Conservation (phyloP, 345 rosid genomes). For the Melastoma malabathricum region DNA sequence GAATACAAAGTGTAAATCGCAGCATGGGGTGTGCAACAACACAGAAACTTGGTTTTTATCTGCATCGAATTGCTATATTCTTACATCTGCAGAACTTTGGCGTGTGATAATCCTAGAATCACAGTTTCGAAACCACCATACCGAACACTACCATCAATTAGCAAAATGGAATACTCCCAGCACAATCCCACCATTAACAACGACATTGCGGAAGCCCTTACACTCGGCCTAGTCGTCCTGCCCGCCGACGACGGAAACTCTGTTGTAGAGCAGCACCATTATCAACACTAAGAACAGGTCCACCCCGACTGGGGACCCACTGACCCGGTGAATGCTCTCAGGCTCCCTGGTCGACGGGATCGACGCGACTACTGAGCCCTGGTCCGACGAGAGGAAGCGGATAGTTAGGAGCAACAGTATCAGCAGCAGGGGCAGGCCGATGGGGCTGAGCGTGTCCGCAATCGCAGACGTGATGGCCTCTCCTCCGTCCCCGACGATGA, state of each 20-base stretch:
- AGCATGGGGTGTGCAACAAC: too few relatives aligned
- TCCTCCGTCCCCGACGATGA: conserved; percentile 59
- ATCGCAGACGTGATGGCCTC: conserved; percentile 67
- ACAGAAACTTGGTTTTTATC: too few relatives aligned
- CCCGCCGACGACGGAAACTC: conserved; percentile 72
- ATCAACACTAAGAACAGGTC: conserved; percentile 49
- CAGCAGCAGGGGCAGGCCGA: conserved; percentile 70
- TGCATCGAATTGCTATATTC: too few relatives aligned
- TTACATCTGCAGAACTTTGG: too few relatives aligned
- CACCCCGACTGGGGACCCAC: conserved; percentile 70
- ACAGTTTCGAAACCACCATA: too few relatives aligned
- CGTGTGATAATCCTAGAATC: too few relatives aligned
- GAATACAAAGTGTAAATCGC: too few relatives aligned
- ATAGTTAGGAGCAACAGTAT: conserved; percentile 57
- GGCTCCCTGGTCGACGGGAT: conserved; percentile 59
- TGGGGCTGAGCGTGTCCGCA: conserved; percentile 61
- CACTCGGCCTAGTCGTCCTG: conserved; percentile 45
- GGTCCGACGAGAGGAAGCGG: conserved; percentile 83
- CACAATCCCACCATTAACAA: too few relatives aligned
- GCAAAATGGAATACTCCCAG: too few relatives aligned
- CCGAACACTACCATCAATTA: too few relatives aligned
- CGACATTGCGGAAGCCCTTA: background rate
- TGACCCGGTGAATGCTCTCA: conserved; percentile 47
- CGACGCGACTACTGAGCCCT: conserved; percentile 43
- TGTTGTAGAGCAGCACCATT: conserved; percentile 54